These are phyloP conservation scores for Dillenia turbinata DNA, from an alignment of 164 flowering plant species.

Conservation along the genomic window DNA sequence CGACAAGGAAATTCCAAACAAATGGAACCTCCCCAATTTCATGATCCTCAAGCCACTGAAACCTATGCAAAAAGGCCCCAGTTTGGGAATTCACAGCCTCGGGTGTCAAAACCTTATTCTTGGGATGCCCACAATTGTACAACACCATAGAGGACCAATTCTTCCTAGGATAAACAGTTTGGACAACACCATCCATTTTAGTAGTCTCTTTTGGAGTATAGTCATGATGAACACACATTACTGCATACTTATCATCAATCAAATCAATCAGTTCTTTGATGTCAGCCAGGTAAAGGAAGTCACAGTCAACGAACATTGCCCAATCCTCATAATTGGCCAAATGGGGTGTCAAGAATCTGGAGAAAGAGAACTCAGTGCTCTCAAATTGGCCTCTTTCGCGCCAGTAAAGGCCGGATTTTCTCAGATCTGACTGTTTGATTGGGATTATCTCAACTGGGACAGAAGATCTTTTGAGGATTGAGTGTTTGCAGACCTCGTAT, in stretches of 20 bases:
- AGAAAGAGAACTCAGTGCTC: slow-evolving; percentile 93
- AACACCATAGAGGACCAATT: slow-evolving; percentile 97
- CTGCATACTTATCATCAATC: slow-evolving; percentile 72
- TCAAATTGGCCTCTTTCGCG: slow-evolving; percentile 72
- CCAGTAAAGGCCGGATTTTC: slow-evolving; percentile 65
- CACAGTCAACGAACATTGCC: slow-evolving; percentile 98
- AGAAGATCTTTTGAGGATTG: slow-evolving; percentile 62
- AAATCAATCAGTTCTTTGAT: slow-evolving; percentile 67
- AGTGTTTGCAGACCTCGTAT: slow-evolving; percentile 72
- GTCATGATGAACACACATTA: slow-evolving; percentile 98
- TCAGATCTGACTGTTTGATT: slow-evolving; percentile 69
- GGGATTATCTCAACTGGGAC: slow-evolving; percentile 76
- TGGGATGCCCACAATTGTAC: slow-evolving; percentile 86
- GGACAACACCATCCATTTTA: slow-evolving; percentile 93
- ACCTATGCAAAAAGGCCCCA: slow-evolving; percentile 90
- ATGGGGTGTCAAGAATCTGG: slow-evolving; percentile 73
- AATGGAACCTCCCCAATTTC: slow-evolving; percentile 85
- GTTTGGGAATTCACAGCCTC: slow-evolving; percentile 68
- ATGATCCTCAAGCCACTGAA: slow-evolving; percentile 83
- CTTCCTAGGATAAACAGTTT: slow-evolving; percentile 86
- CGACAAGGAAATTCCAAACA: slow-evolving; percentile 96
- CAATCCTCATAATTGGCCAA: slow-evolving; percentile 76
- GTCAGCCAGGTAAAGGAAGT: slow-evolving; percentile 80
- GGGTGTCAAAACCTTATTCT: slow-evolving; percentile 65
- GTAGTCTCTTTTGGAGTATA: slow-evolving; percentile 87